phyloP scores from a whole-genome alignment of 2,329 filamentous ascomycete species.

The Tricladium varicosporioides region DNA sequence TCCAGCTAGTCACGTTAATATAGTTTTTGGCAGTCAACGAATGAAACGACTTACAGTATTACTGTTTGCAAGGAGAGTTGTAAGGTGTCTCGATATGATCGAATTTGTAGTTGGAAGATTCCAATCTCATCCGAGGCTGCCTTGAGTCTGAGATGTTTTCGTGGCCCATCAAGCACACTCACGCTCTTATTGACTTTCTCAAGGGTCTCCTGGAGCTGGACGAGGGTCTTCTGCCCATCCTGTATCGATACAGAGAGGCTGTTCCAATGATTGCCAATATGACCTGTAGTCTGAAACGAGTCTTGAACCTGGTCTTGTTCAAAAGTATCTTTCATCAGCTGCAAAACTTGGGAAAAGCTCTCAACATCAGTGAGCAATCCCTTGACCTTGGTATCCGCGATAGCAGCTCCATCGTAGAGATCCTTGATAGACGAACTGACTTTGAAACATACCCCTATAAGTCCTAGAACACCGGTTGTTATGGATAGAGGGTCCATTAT shows the following conservation, averaged over 20 bases:
- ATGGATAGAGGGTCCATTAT: conserved; percentile 20
- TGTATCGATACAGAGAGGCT: conserved; percentile 11
- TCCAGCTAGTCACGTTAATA: conserved; percentile 11
- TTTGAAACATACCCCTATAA: conserved; percentile 7
- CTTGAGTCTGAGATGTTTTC: conserved; percentile 19
- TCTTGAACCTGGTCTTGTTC: conserved; percentile 7
- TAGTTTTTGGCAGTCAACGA: too few relatives aligned
- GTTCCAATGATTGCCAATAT: conserved; percentile 17
- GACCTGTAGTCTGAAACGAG: conserved; percentile 16
- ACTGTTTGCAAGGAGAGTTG: conserved; percentile 19
- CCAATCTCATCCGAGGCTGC: conserved; percentile 14
- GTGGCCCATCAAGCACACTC: conserved; percentile 57
- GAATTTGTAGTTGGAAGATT: conserved; percentile 17
- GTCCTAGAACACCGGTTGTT: conserved; percentile 12
- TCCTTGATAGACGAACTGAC: conserved; percentile 8
- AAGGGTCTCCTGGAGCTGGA: conserved; percentile 54
- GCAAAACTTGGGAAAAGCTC: conserved; percentile 17
- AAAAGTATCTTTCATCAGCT: conserved; percentile 16
- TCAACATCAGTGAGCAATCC: conserved; percentile 17
- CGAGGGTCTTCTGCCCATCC: conserved; percentile 18
- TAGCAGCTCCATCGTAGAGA: conserved; percentile 12
- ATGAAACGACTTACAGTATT: conserved; percentile 14
- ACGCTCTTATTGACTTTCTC: conserved; percentile 77
- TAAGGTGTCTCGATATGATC: conserved; percentile 17
- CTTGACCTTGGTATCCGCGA: conserved; percentile 15